Evolutionary conservation across 1,139 yeast genomes (phyloP).

Genomic region (Zygosaccharomyces sapae): DNA sequence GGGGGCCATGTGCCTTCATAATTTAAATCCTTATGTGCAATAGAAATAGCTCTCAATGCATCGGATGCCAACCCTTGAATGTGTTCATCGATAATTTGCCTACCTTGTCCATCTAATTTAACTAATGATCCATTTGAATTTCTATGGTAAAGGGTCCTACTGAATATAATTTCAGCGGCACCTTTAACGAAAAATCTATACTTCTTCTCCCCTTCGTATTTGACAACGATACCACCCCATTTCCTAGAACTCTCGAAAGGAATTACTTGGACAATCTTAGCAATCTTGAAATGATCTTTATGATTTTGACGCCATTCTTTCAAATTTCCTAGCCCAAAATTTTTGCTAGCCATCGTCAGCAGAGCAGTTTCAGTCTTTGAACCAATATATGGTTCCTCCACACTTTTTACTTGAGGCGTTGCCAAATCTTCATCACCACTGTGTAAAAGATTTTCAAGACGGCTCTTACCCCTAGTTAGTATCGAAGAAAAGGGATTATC

Average conservation of each 20-base stretch:
- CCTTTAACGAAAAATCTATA: constrained; percentile 78
- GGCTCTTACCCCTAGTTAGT: constrained; percentile 6
- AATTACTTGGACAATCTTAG: constrained; percentile 60
- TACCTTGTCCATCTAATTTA: constrained; percentile 29
- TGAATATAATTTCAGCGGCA: constrained; percentile 84
- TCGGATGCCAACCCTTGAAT: constrained; percentile 66
- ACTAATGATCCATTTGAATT: constrained; percentile 36
- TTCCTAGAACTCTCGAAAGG: constrained; percentile 93
- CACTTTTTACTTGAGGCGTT: constrained; percentile 11
- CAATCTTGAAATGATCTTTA: constrained; percentile 28
- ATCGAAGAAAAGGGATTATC: constrained; percentile 32
- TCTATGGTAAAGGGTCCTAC: constrained; percentile 47
- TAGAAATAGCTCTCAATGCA: constrained; percentile 80
- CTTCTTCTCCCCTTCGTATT: constrained; percentile 39
- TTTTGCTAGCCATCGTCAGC: constrained; percentile 59
- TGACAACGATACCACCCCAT: constrained; percentile 81
- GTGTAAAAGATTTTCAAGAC: constrained; percentile 2
- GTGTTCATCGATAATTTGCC: constrained; percentile 38
- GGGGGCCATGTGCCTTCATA: constrained; percentile 64
- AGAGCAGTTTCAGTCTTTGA: constrained; percentile 94
- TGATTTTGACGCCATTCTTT: constrained; percentile 41
- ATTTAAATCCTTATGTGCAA: constrained; percentile 70
- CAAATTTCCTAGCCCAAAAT: constrained; percentile 45
- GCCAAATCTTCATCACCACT: constrained; percentile 18
- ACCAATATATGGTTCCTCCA: constrained; percentile 70